Base-by-base conservation (phyloP, 108 stramenopile species). In the Skeletonema costatum region DNA sequence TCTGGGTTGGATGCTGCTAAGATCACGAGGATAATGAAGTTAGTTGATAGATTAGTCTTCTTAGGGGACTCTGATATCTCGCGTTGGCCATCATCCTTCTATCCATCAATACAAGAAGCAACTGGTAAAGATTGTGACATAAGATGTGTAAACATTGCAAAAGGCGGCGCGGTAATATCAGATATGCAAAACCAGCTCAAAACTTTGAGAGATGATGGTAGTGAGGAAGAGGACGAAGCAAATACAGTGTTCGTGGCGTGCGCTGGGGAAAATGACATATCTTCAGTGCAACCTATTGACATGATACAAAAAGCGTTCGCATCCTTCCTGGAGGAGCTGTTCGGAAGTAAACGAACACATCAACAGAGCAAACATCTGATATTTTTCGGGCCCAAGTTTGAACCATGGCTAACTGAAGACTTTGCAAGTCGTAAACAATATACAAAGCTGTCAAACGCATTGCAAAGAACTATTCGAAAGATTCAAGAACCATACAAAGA, bases 251-350 rank as follows among this genome's bases (percentile, higher is more conserved):
- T 92, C 19, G 78, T 92, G n/a, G 83, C 78, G n/a, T 95, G 91
- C 69, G 91, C 90, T 14, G 91, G 93, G 44, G 93, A 92, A 73
- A 95, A 95, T 71, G 93, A 95, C 70, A 74, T 92, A 59, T 77
- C 78, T 12, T 66, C 74, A 2, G 86, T 85, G 2, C 48, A 78
- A 29, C 66, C 87, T 2, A 51, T 92, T 32, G 87, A 81, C 13
- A 38, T 30, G 32, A 71, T 92, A 12, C 29, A 87, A 42, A 71
- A 87, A 10, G 38, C 71, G 9, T 81, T 85, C 46, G 16, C 51
- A 30, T 32, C 60, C 7, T 63, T 85, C 31, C 77, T 93, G 35
- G 68, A 67, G 64, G 64, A 58, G 33, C 31, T 75, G 50, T 74
- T 76, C 31, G 29, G 60, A 44, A 29, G 13, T 13, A 13, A 68